These are phyloP conservation scores for Colletotrichum sp. DNA, from an alignment of 2,329 filamentous ascomycete genomes.

Conservation along the genomic window DNA sequence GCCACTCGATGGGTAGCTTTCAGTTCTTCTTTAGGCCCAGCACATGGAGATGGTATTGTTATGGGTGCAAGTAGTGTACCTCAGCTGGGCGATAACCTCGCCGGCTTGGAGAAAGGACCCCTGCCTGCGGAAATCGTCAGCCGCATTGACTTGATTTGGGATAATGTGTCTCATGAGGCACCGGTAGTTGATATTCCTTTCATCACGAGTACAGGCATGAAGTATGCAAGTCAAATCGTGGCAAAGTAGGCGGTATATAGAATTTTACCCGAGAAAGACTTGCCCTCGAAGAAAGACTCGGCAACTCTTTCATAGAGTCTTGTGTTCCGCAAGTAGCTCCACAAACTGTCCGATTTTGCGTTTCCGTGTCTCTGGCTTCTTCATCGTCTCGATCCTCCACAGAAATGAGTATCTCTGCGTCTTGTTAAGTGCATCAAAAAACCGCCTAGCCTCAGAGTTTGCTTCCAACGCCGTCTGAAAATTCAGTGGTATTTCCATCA, in stretches of 20 bases:
- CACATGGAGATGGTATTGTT: neutral
- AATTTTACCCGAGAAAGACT: too few species aligned
- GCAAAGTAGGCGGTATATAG: neutral
- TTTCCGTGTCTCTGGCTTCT: slow-evolving; percentile 36
- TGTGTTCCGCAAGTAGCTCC: slow-evolving; percentile 37
- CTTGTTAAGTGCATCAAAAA: slow-evolving; percentile 49
- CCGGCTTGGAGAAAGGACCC: neutral
- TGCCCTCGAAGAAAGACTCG: too few species aligned
- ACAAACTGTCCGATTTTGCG: slow-evolving; percentile 47
- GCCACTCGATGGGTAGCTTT: neutral
- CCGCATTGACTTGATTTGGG: neutral
- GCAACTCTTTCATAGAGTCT: too few species aligned
- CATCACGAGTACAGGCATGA: neutral
- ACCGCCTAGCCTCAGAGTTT: slow-evolving; percentile 36
- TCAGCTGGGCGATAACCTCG: neutral
- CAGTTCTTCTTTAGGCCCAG: neutral
- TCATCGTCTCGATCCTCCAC: slow-evolving; percentile 47
- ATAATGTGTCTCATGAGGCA: neutral
- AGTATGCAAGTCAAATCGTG: neutral
- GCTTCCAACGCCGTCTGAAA: slow-evolving; percentile 47
- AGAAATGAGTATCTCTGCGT: slow-evolving; percentile 51
- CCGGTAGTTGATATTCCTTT: neutral
- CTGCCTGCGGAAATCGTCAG: neutral
- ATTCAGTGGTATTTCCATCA: slow-evolving; percentile 51
- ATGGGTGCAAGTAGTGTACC: neutral